A percentile compares a stretch with the other conserved stretches of the same genome.
phyloP scores from a whole-genome alignment of 345 rosid species.

The Murraya paniculata region DNA sequence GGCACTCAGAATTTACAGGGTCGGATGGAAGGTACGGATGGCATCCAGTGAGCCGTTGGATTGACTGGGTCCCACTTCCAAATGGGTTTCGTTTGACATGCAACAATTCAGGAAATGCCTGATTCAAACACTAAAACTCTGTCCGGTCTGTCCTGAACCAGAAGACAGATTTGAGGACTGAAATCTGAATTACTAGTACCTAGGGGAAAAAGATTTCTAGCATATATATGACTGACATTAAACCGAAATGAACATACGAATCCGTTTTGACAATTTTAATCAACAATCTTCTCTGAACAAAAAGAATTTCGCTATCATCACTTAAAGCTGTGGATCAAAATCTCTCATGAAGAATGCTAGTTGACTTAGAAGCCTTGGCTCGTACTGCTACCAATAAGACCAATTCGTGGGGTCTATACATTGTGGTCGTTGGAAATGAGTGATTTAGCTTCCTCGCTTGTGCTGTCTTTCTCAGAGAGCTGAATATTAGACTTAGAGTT shows the following conservation, averaged over 20 bases:
- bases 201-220: not conserved
- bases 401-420: slow-evolving; percentile 39
- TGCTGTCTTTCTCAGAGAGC: slow-evolving; percentile 34
- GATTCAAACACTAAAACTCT: not conserved
- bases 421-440: slow-evolving; percentile 39
- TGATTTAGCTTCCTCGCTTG: slow-evolving; percentile 56
- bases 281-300: slow-evolving; percentile 16
- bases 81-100: slow-evolving; percentile 1
- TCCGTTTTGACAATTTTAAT: not conserved
- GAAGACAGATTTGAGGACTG: not conserved
- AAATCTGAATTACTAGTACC: not conserved
- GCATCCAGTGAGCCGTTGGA: not conserved
- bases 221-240: not conserved
- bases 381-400: not conserved
- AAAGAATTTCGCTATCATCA: not conserved
- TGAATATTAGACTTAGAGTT: slow-evolving; percentile 52
- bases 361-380: slow-evolving; percentile 3
- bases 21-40: not conserved
- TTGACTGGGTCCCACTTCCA: not conserved
- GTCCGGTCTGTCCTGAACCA: not conserved
- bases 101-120: not conserved
- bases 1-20: not conserved
- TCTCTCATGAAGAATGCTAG: not conserved
- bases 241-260: not conserved
- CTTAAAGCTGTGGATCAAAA: not conserved